These are phyloP conservation scores for Santalum album DNA, from an alignment of 164 flowering plant genomes.

Conservation along the genomic window DNA sequence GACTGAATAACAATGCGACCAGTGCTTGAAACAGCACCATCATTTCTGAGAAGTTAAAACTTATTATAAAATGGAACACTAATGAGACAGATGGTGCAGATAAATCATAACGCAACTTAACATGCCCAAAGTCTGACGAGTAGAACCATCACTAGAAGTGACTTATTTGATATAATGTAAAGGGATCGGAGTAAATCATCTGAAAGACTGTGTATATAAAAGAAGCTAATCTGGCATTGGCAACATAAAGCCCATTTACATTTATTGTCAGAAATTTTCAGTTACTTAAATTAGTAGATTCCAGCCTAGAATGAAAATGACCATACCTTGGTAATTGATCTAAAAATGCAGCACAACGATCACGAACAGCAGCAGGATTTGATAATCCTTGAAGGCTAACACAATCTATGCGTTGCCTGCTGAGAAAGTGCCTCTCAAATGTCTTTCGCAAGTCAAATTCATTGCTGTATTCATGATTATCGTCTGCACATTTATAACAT, in stretches of 20 bases:
- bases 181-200: no score
- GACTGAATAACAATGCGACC: conserved; percentile 93
- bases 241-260: no score
- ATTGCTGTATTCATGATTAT: conserved; percentile 58
- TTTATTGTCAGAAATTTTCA: no score
- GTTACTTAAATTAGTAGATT: no score
- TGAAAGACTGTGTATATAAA: no score
- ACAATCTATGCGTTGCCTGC: conserved; percentile 51
- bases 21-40: conserved; percentile 25
- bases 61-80: not conserved
- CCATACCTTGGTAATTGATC: conserved; percentile 54
- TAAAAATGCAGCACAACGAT: conserved; percentile 64
- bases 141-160: no score
- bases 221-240: no score
- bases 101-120: no score
- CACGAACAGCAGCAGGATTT: conserved; percentile 35
- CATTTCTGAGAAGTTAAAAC: conserved; percentile 28
- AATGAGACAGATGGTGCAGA: no score
- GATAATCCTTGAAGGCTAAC: conserved; percentile 51
- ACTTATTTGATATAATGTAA: no score
- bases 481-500: conserved; percentile 33
- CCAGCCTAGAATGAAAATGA: not conserved
- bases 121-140: no score
- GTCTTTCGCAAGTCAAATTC: conserved; percentile 94
- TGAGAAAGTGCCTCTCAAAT: conserved; percentile 56